Evolutionary conservation across 73 alveolate species (phyloP).

Genomic region (Tetrahymena elliotti): DNA sequence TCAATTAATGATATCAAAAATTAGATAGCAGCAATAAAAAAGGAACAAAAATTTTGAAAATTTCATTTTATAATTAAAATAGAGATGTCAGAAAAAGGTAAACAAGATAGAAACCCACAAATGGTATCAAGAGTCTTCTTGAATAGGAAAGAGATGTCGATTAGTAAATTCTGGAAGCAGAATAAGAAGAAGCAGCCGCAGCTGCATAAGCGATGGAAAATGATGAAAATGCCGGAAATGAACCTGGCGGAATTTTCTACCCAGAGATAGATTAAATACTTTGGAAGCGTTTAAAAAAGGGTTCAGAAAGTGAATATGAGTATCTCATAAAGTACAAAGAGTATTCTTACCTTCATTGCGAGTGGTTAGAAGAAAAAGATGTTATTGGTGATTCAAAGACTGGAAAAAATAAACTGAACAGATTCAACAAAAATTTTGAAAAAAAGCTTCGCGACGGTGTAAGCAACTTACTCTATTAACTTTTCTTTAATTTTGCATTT

Average conservation of each 20-base stretch:
- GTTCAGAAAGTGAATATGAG: neutral
- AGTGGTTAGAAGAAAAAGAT: slow-evolving; percentile 22
- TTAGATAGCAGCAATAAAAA: neutral
- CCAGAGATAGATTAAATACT: slow-evolving; percentile 38
- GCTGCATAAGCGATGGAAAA: neutral
- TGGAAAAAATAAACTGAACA: slow-evolving; percentile 36
- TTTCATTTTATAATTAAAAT: neutral
- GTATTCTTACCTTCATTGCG: slow-evolving; percentile 27
- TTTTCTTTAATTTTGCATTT: neutral
- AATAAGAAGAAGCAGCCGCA: neutral
- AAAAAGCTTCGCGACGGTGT: slow-evolving; percentile 29
- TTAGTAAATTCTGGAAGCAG: neutral
- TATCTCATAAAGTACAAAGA: slow-evolving; percentile 25
- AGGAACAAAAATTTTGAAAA: neutral
- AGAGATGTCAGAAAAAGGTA: neutral
- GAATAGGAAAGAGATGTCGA: neutral
- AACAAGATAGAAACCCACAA: neutral
- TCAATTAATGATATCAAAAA: neutral
- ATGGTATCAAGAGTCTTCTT: neutral
- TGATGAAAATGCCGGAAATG: slow-evolving; percentile 13
- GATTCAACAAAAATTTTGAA: slow-evolving; percentile 38
- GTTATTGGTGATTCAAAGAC: slow-evolving; percentile 17
- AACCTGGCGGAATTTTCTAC: slow-evolving; percentile 23
- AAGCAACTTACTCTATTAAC: neutral
- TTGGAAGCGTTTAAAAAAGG: slow-evolving; percentile 11